phyloP scores from a whole-genome alignment of 2,329 filamentous ascomycete genomes.

The Aphanocladium album region DNA sequence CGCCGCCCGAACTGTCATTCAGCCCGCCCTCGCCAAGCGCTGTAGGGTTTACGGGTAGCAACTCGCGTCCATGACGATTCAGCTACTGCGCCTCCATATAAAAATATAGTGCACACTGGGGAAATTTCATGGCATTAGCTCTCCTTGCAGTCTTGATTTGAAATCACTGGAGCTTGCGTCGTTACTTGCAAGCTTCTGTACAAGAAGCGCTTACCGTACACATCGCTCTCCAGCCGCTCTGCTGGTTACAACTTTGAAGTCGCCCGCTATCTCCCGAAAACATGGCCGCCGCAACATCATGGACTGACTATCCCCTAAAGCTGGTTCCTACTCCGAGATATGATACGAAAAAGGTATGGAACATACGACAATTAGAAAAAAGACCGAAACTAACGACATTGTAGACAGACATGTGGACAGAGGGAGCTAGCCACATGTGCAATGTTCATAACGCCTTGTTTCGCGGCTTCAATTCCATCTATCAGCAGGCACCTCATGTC shows the following conservation, averaged over 20 bases:
- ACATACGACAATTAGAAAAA: not conserved
- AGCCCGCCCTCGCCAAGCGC: not conserved
- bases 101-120: not conserved
- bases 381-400: slow-evolving; percentile 16
- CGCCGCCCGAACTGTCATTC: too few relatives aligned
- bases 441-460: slow-evolving; percentile 28
- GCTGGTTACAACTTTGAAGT: not conserved
- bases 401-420: slow-evolving; percentile 25
- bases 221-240: not conserved
- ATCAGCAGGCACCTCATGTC: slow-evolving; percentile 30
- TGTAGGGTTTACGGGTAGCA: not conserved
- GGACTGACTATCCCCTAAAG: not conserved
- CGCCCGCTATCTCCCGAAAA: not conserved
- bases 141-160: not conserved
- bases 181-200: not conserved
- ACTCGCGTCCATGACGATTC: not conserved
- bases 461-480: slow-evolving; percentile 30
- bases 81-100: not conserved
- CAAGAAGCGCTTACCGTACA: not conserved
- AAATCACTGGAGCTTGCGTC: not conserved
- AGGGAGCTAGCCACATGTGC: slow-evolving; percentile 27
- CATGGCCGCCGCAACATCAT: not conserved
- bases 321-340: not conserved
- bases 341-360: not conserved
- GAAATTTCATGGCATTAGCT: not conserved